These are phyloP conservation scores for Graphilbum ipis-grandicollis DNA, from an alignment of 2,329 filamentous ascomycete genomes.

Conservation along the genomic window DNA sequence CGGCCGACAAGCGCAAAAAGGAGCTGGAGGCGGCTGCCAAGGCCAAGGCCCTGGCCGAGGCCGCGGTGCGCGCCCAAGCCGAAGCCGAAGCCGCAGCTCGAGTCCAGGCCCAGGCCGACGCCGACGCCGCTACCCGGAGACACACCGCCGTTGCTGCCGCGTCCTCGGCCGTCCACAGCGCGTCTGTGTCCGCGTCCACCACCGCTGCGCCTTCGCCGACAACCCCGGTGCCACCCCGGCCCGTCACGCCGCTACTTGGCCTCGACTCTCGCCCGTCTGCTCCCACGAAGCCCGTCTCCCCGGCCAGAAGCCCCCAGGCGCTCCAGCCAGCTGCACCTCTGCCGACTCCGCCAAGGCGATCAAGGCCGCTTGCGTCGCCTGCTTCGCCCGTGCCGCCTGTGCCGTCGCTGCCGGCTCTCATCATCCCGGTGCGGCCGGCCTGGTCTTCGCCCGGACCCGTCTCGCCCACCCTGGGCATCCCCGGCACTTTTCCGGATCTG, in stretches of 20 bases:
- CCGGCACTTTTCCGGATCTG: constrained; percentile 37
- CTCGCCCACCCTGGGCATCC: constrained; percentile 50
- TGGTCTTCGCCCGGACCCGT: constrained; percentile 20
- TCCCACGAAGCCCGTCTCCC: neutral
- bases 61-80: constrained; percentile 14
- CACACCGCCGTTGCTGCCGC: too few species aligned
- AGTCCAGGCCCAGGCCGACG: too few species aligned
- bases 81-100: constrained; percentile 9
- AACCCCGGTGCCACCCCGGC: neutral
- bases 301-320: neutral
- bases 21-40: constrained; percentile 29
- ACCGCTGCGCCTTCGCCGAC: neutral
- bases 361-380: too few species aligned
- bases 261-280: too few species aligned
- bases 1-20: constrained; percentile 34
- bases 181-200: too few species aligned
- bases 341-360: too few species aligned
- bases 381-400: neutral
- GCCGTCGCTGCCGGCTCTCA: neutral
- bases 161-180: too few species aligned
- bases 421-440: neutral
- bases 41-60: constrained; percentile 21
- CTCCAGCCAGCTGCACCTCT: neutral
- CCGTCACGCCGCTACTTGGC: neutral
- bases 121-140: too few species aligned